Base-by-base conservation (phyloP, 2,329 filamentous ascomycete species). In the Plenodomus tracheiphilus region DNA sequence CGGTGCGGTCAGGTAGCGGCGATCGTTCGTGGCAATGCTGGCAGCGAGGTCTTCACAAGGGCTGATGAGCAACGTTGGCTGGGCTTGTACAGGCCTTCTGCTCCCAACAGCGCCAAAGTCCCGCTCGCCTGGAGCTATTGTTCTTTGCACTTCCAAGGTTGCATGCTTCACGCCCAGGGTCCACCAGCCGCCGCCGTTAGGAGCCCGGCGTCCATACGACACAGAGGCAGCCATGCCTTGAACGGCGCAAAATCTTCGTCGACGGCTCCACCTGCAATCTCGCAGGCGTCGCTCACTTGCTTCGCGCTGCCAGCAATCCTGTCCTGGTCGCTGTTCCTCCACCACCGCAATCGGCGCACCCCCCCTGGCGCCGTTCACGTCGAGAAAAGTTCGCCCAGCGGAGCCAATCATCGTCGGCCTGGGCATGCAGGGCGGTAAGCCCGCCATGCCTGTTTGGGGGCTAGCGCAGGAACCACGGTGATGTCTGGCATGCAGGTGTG, bases 1-100 rank as follows among this genome's bases (percentile, higher is more conserved):
- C 68, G 64, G 67, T 63, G 66, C 66, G 65, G 66, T 69, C 58
- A 62, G 54, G 48, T 67, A 66, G 66, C 66, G 66, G 62, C 65
- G 58, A 63, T 64, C 57, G 62, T 66, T 55, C 50, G 63, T 63
- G 63, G 63, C 63, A 67, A 68, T 63, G 53, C 55, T 64, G 59
- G 62, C 52, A 52, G 47, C n/a, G 21, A 35, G 13, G 28, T 32
- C 28, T 32, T 32, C 28, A 32, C 28, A 34, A 53, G 32, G 51
- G 57, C 43, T 54, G 34, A 54, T 59, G 47, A 61, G 46, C 47
- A 49, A 43, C 40, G 54, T 62, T 61, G 59, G 56, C 64, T 59
- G 57, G 49, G 47, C 66, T 61, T 53, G 57, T 61, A 58, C 56
- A 51, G 44, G 40, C 43, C 42, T 51, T 54, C 52, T 54, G 48